Percentiles rank a stretch among this genome's conserved stretches.
phyloP scores from a whole-genome alignment of 768 basidiomycete species.

The Cyathus striatus region DNA sequence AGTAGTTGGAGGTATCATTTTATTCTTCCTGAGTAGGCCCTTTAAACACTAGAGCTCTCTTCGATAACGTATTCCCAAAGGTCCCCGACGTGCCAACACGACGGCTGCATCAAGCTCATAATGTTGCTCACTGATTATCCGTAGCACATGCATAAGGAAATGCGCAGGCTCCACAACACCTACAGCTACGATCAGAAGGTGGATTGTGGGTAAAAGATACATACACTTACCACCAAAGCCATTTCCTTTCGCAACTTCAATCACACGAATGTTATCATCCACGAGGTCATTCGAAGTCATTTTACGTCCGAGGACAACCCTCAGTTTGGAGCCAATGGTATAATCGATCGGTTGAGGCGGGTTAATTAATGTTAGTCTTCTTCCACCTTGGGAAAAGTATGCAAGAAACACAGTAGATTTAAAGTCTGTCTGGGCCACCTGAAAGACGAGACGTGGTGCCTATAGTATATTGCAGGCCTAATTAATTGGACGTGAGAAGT shows the following conservation, averaged over 20 bases:
- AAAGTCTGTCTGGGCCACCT: constrained; percentile 41
- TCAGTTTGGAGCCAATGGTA: constrained; percentile 33
- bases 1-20: no score
- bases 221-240: constrained; percentile 14
- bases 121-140: constrained; percentile 49
- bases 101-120: constrained; percentile 65
- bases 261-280: constrained; percentile 46
- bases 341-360: constrained; percentile 38
- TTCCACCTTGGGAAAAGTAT: constrained; percentile 57
- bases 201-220: neutral
- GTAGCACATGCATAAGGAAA: constrained; percentile 60
- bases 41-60: constrained; percentile 68
- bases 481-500: constrained; percentile 2
- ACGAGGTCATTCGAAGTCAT: constrained; percentile 32
- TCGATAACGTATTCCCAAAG: constrained; percentile 35
- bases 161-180: constrained; percentile 41
- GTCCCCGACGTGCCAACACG: constrained; percentile 47
- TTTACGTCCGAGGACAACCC: constrained; percentile 28
- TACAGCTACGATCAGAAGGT: constrained; percentile 2
- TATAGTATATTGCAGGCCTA: constrained; percentile 17
- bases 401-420: constrained; percentile 60
- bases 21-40: no score
- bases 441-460: constrained; percentile 68
- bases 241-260: constrained; percentile 47
- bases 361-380: constrained; percentile 44